Base-by-base conservation (phyloP, 192 early-diverging fungal species). In the Neocallimastix lanati region DNA sequence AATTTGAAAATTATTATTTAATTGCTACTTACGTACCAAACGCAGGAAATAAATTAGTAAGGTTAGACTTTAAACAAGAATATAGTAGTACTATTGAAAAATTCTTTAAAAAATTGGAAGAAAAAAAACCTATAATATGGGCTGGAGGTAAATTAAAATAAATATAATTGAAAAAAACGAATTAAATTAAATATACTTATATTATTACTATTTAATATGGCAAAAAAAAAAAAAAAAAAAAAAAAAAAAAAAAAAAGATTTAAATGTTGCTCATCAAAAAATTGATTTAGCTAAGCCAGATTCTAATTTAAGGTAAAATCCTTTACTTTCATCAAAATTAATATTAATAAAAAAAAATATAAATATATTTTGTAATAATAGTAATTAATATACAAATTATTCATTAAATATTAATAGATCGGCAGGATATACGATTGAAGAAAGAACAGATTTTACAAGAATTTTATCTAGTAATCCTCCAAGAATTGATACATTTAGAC, bases 191-290 rank as follows among this genome's bases (percentile, higher is more conserved):
- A n/a, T n/a, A n/a, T n/a, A n/a, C n/a, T n/a, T n/a, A n/a, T n/a
- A n/a, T n/a, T n/a, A n/a, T n/a, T n/a, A n/a, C n/a, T n/a, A n/a
- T n/a, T n/a, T n/a, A n/a, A n/a, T n/a, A n/a, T n/a, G n/a, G n/a
- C n/a, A n/a, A n/a, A n/a, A n/a, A n/a, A n/a, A n/a, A n/a, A n/a
- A n/a, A n/a, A n/a, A n/a, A n/a, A n/a, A n/a, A n/a, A n/a, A n/a
- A n/a, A 33, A 6, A 33, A 33, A 33, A 6, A 33, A 33, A 6
- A 6, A 36, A 81, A 77, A 85, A 33, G 94, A 96, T 84, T 82
- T 96, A 76, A 95, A 96, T 83, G 95, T 96, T 25, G 93, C 94
- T 1, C 94, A 95, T 80, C 86, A 86, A 79, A 86, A 86, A 76
- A 84, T 91, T 35, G 95, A 96, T 83, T 82, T 96, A 77, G 87